Percentiles rank a stretch among this genome's conserved stretches.
Evolutionary conservation across 495 filamentous ascomycete genomes (phyloP).

Genomic region (Entonaema liquescens): DNA sequence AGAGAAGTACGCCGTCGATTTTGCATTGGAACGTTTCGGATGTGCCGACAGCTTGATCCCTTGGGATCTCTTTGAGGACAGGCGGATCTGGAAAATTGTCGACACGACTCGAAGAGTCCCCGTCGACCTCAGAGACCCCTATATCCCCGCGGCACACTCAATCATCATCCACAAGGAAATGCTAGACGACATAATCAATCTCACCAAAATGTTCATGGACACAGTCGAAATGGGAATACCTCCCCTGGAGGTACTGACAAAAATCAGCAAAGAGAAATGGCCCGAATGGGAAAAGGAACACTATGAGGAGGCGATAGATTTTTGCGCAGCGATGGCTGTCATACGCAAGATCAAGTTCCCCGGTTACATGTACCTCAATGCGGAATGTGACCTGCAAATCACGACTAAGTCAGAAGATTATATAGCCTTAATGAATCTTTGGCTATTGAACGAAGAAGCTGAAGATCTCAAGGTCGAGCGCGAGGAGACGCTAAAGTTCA

Average conservation of each 20-base stretch:
- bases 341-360: background rate
- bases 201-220: background rate
- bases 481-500: background rate
- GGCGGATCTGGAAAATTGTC: slow-evolving; percentile 1
- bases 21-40: background rate
- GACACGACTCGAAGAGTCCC: background rate
- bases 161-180: background rate
- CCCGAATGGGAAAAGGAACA: background rate
- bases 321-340: background rate
- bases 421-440: background rate
- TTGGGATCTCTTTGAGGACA: background rate
- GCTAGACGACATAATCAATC: background rate
- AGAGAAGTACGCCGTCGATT: background rate
- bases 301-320: background rate
- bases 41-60: background rate
- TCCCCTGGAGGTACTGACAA: background rate
- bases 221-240: background rate
- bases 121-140: background rate
- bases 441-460: background rate
- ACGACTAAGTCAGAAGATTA: background rate
- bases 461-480: background rate
- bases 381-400: background rate
- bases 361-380: background rate
- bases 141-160: background rate
- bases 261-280: background rate